These are phyloP conservation scores for Tetrahymena thermophila DNA, from an alignment of 73 alveolate genomes.

Conservation along the genomic window DNA sequence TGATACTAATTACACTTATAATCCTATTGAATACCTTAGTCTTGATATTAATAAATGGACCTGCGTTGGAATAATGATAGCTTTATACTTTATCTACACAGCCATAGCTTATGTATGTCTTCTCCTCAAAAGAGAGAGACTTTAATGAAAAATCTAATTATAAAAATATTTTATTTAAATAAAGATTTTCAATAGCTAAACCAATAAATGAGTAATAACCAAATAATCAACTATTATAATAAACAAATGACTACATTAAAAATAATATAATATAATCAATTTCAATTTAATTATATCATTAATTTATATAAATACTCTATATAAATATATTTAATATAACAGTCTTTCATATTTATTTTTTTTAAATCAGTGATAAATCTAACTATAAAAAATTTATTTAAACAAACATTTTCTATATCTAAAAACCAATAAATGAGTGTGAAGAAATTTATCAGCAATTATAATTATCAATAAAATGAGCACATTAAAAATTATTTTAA, in stretches of 20 bases:
- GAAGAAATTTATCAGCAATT: no score
- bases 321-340: no score
- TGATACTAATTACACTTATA: not conserved
- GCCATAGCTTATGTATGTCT: not conserved
- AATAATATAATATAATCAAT: no score
- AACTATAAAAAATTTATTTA: no score
- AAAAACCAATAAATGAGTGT: no score
- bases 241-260: no score
- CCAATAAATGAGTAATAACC: not conserved
- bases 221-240: not conserved
- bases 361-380: no score
- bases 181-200: not conserved
- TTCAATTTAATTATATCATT: no score
- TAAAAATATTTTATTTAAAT: no score
- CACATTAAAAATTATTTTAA: no score
- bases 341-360: not conserved
- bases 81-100: not conserved
- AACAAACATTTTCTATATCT: no score
- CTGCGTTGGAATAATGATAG: not conserved
- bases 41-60: not conserved
- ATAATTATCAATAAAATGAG: no score
- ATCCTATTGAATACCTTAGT: not conserved
- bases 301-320: not conserved
- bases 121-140: not conserved
- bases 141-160: not conserved